These are phyloP conservation scores for Fennellomyces sp. DNA, from an alignment of 371 early-diverging fungal genomes.

Conservation along the genomic window DNA sequence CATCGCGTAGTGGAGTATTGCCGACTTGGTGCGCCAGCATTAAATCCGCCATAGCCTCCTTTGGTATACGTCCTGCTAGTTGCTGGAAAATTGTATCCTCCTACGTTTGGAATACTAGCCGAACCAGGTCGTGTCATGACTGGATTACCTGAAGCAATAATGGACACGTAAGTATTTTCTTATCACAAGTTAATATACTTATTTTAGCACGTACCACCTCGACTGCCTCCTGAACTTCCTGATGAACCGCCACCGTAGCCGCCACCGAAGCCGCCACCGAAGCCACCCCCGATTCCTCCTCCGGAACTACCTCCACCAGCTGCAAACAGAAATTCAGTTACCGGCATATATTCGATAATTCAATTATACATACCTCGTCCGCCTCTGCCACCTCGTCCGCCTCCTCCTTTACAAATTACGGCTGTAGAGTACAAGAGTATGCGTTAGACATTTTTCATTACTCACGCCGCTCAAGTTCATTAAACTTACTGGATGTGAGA, in stretches of 20 bases:
- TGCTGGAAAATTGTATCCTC: conserved; percentile 21
- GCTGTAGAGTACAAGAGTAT: no score
- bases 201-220: no score
- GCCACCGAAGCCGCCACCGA: no score
- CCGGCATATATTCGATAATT: no score
- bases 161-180: background rate
- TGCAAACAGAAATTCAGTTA: no score
- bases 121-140: conserved; percentile 15
- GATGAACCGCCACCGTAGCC: no score
- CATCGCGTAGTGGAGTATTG: conserved; percentile 30
- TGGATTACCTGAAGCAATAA: conserved; percentile 2
- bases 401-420: conserved; percentile 26
- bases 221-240: no score
- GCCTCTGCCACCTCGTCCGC: conserved; percentile 27
- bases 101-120: conserved; percentile 18
- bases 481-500: no score
- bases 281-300: conserved; percentile 7
- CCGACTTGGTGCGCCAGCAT: conserved; percentile 13
- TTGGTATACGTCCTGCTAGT: conserved; percentile 20
- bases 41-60: conserved; percentile 42
- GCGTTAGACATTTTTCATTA: no score
- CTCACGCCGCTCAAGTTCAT: no score
- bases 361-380: no score
- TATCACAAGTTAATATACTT: no score
- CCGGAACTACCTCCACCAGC: conserved; percentile 21